Conservation (phyloP, 306 rosid genomes). For the Hippophae gyantsensis region DNA sequence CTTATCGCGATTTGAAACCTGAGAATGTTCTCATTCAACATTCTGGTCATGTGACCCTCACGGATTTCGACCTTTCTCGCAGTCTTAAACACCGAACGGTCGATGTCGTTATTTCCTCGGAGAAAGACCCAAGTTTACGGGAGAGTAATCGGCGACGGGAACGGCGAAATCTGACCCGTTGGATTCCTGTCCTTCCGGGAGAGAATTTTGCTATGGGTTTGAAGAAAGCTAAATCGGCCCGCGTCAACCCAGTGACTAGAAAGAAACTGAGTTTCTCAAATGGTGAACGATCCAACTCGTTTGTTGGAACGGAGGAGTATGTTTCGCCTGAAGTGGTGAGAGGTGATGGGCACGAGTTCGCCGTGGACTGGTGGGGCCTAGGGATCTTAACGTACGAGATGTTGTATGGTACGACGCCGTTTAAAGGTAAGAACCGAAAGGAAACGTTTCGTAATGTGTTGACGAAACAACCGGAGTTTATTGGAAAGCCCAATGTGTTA, state of each 20-base stretch:
- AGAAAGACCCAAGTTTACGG: constrained; percentile 4
- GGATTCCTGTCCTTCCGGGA: constrained; percentile 18
- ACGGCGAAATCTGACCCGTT: constrained; percentile 44
- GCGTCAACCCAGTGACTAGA: constrained; percentile 77
- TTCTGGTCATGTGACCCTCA: constrained; percentile 86
- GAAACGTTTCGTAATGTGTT: constrained; percentile 75
- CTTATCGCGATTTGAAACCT: constrained; percentile 85
- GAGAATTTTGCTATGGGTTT: constrained; percentile 5
- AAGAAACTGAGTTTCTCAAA: constrained; percentile 44
- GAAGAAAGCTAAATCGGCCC: constrained; percentile 53
- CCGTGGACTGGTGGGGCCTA: constrained; percentile 95
- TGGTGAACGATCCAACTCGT: constrained; percentile 77
- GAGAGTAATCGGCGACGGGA: constrained; percentile 20
- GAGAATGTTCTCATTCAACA: constrained; percentile 79
- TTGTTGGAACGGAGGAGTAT: constrained; percentile 32
- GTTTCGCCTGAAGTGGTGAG: constrained; percentile 69
- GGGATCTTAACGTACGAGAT: constrained; percentile 75
- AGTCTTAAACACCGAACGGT: constrained; percentile 32
- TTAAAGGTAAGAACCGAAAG: constrained; percentile 65
- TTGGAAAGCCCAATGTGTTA: constrained; percentile 49
- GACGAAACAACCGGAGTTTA: constrained; percentile 42
- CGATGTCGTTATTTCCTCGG: constrained; percentile 5
- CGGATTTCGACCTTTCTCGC: constrained; percentile 88
- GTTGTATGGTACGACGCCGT: constrained; percentile 82
- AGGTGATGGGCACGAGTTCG: constrained; percentile 88